Conservation (phyloP, 1,284 basidiomycete genomes). For the Papiliotrema nemorosa region DNA sequence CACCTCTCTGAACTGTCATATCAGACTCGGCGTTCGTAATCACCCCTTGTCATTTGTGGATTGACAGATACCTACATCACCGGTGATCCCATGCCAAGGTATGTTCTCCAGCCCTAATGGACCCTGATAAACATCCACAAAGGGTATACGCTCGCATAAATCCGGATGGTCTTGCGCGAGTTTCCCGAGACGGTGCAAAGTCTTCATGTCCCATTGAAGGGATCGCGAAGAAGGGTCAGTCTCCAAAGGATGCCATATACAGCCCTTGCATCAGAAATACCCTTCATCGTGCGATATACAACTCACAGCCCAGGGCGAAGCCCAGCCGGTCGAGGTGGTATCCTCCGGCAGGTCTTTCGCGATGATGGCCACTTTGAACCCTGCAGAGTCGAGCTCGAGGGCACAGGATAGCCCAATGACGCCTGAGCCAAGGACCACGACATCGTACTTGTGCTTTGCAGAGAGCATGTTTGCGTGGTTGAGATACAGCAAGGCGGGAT, state of each 20-base stretch:
- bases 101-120: not conserved
- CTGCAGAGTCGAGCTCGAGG: constrained; percentile 47
- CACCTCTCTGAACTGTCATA: constrained; percentile 12
- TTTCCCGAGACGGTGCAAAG: constrained; percentile 52
- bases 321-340: constrained; percentile 58
- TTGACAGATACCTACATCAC: not conserved
- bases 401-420: constrained; percentile 53
- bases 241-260: constrained; percentile 64
- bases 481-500: no score
- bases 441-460: constrained; percentile 12
- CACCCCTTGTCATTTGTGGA: not conserved
- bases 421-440: constrained; percentile 45
- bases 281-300: no score
- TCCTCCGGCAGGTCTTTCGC: constrained; percentile 67
- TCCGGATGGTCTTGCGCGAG: constrained; percentile 53
- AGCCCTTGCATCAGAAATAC: no score
- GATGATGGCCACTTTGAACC: constrained; percentile 58
- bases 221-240: constrained; percentile 38
- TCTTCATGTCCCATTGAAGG: constrained; percentile 47
- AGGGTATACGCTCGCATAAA: constrained; percentile 47
- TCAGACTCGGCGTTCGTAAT: no score
- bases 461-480: not conserved
- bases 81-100: not conserved
- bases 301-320: constrained; percentile 69
- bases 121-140: not conserved